Percentiles rank a stretch among this genome's conserved stretches.
Evolutionary conservation across 2,329 filamentous ascomycete genomes (phyloP).

Genomic region (Paracoccidioides lutzii): DNA sequence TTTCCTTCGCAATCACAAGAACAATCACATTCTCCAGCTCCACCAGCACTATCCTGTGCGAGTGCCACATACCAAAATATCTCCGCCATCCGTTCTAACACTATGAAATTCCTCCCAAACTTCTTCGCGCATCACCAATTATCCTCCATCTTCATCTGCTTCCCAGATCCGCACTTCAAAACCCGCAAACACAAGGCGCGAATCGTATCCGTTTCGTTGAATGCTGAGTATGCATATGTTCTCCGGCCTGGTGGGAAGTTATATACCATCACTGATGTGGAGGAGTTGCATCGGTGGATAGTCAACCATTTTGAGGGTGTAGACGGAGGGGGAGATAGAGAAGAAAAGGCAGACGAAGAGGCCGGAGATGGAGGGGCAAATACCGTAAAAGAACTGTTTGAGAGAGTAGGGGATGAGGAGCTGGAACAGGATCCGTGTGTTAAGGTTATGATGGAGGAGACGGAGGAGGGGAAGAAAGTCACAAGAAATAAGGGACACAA

Average conservation of each 20-base stretch:
- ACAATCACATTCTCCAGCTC: neutral
- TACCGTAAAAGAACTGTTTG: conserved; percentile 52
- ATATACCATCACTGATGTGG: conserved; percentile 96
- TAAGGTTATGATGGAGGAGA: conserved; percentile 56
- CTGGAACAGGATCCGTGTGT: conserved; percentile 47
- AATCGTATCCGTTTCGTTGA: conserved; percentile 78
- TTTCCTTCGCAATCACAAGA: neutral
- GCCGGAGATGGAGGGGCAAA: conserved; percentile 53
- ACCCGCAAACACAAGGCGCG: conserved; percentile 91
- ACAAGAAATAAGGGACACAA: conserved; percentile 80
- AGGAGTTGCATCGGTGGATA: conserved; percentile 91
- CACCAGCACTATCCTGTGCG: neutral
- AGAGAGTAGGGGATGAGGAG: conserved; percentile 50
- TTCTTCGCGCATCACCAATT: conserved; percentile 78
- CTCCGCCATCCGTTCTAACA: conserved; percentile 78
- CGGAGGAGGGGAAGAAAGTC: conserved; percentile 96
- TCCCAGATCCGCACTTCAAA: conserved; percentile 97
- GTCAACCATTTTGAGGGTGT: conserved; percentile 69
- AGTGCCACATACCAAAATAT: conserved; percentile 61
- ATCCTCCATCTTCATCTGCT: conserved; percentile 90
- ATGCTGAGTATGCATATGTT: conserved; percentile 86
- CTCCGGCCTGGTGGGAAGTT: conserved; percentile 70
- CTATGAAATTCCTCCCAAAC: conserved; percentile 99
- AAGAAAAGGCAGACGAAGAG: conserved; percentile 76
- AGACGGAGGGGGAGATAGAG: conserved; percentile 44